Conservation (phyloP, 169 alveolate species). For the Amoebophrya sp. region DNA sequence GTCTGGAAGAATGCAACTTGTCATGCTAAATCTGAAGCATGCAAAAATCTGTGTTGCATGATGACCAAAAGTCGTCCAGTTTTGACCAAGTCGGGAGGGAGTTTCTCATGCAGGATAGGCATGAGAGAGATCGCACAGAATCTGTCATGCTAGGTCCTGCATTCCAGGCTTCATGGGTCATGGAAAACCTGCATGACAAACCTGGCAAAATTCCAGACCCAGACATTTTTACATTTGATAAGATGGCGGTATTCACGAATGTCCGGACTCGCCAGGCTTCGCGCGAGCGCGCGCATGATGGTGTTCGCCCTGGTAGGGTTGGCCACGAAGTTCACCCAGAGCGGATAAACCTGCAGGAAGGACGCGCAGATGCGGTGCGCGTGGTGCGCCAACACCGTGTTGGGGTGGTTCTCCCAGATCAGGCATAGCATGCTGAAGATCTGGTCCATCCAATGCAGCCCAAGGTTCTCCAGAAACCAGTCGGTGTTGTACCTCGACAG, state of each 20-base stretch:
- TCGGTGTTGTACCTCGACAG: neutral
- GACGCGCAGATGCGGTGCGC: neutral
- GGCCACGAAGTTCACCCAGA: constrained; percentile 21
- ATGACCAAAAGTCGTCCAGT: too few relatives aligned
- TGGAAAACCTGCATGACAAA: too few relatives aligned
- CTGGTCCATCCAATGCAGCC: neutral
- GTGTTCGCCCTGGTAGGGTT: neutral
- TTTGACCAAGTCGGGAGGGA: too few relatives aligned
- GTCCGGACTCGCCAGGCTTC: neutral
- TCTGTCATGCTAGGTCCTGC: too few relatives aligned
- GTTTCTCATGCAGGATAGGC: too few relatives aligned
- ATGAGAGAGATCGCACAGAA: too few relatives aligned
- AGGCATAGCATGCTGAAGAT: neutral
- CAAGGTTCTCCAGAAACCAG: constrained; percentile 2
- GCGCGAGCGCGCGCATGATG: constrained; percentile 2
- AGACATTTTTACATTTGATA: too few relatives aligned
- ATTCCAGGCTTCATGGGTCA: too few relatives aligned
- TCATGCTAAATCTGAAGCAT: too few relatives aligned
- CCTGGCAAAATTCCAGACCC: too few relatives aligned
- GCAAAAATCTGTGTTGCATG: too few relatives aligned
- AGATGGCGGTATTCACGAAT: neutral
- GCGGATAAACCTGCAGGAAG: constrained; percentile 6
- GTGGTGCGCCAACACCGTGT: constrained; percentile 15
- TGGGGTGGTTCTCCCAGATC: constrained; percentile 25
- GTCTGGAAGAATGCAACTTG: too few relatives aligned